Conservation (phyloP, 768 basidiomycete species). For the Calocera viscosa region DNA sequence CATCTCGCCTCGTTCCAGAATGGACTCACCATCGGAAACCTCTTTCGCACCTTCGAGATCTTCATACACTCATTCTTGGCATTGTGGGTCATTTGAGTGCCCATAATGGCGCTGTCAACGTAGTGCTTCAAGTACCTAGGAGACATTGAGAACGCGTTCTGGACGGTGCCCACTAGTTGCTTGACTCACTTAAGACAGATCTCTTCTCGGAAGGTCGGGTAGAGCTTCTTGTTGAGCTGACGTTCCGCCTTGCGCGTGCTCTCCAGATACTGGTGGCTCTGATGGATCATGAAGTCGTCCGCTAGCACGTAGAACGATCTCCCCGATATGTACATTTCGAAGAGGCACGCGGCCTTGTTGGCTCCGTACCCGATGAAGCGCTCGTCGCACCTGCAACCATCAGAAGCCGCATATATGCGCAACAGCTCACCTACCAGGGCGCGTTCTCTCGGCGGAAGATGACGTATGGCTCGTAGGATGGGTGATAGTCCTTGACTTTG, state of each 20-base stretch:
- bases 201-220: constrained; percentile 68
- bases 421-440: constrained; percentile 44
- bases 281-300: constrained; percentile 82
- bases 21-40: neutral
- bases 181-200: constrained; percentile 45
- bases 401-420: neutral
- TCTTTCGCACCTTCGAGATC: neutral
- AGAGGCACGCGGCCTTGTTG: constrained; percentile 86
- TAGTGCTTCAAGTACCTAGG: neutral
- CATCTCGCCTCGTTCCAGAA: too few species aligned
- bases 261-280: constrained; percentile 74
- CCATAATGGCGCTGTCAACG: constrained; percentile 5
- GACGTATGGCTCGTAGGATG: constrained; percentile 81
- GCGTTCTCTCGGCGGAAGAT: constrained; percentile 60
- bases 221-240: constrained; percentile 61
- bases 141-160: too few species aligned
- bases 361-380: constrained; percentile 83
- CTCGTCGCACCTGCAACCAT: constrained; percentile 62
- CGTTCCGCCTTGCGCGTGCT: constrained; percentile 60
- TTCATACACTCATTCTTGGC: constrained; percentile 3
- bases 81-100: neutral
- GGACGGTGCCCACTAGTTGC: neutral
- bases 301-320: constrained; percentile 70
- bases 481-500: constrained; percentile 59
- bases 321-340: constrained; percentile 81